Conservation (phyloP, 2,329 filamentous ascomycete species). For the Apiospora rasikravindrae region DNA sequence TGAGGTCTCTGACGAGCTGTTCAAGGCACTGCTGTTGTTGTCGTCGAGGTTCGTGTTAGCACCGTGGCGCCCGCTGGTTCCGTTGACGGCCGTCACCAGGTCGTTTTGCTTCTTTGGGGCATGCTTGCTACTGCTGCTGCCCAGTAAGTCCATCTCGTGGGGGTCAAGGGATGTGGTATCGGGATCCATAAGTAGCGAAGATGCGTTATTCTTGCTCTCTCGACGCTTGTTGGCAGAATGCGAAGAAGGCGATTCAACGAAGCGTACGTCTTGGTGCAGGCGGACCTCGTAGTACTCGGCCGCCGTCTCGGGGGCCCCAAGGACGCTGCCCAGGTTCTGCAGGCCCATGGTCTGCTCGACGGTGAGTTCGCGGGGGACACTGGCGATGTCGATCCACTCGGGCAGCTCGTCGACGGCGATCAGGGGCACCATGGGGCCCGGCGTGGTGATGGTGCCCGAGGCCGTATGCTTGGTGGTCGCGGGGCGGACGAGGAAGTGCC, state of each 20-base stretch:
- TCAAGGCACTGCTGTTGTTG: background rate
- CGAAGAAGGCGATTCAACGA: background rate
- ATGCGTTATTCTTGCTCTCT: background rate
- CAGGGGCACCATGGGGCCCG: constrained; percentile 54
- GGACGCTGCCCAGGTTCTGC: constrained; percentile 43
- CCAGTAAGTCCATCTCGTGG: background rate
- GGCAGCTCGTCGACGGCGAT: constrained; percentile 60
- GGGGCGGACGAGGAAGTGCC: constrained; percentile 52
- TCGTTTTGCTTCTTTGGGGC: background rate
- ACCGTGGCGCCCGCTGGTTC: background rate
- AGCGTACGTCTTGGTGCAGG: constrained; percentile 25
- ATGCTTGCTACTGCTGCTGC: background rate
- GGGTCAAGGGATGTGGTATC: background rate
- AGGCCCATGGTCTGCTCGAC: constrained; percentile 45
- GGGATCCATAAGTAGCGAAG: background rate
- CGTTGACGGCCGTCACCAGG: background rate
- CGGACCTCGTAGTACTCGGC: constrained; percentile 35
- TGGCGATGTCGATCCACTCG: constrained; percentile 48
- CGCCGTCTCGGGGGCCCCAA: constrained; percentile 21
- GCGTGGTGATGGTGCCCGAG: constrained; percentile 32
- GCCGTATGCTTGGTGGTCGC: constrained; percentile 36
- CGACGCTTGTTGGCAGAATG: background rate
- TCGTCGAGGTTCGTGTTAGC: background rate
- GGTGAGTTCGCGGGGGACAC: constrained; percentile 48
- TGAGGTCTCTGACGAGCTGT: background rate